These are phyloP conservation scores for Penicillium steckii DNA, from an alignment of 495 filamentous ascomycete species.

Conservation along the genomic window DNA sequence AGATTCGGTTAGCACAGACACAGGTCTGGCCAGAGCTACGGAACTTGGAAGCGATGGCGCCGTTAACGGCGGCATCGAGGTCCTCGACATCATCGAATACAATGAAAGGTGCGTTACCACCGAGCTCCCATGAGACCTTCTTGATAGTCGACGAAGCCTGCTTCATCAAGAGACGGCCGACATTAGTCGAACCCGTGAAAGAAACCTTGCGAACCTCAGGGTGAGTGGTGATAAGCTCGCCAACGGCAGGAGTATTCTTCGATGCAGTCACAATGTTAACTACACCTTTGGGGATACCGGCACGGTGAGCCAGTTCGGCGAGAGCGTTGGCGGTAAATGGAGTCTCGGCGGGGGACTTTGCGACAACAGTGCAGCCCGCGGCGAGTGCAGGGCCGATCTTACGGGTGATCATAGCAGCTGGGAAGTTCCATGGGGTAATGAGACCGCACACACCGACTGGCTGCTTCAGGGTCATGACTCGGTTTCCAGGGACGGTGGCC, in stretches of 20 bases:
- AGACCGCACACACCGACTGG: conserved; percentile 92
- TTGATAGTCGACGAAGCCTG: conserved; percentile 80
- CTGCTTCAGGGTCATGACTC: conserved; percentile 77
- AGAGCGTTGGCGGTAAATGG: conserved; percentile 81
- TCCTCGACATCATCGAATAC: conserved; percentile 86
- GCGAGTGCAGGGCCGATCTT: conserved; percentile 86
- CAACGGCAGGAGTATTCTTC: conserved; percentile 70
- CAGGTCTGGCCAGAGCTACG: conserved; percentile 86
- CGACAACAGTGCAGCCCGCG: conserved; percentile 80
- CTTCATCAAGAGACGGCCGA: conserved; percentile 87
- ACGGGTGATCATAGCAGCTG: conserved; percentile 87
- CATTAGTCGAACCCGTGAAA: conserved; percentile 83
- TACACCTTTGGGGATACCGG: conserved; percentile 81
- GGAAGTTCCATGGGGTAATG: conserved; percentile 98
- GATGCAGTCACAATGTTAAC: conserved; percentile 77
- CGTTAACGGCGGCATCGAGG: conserved; percentile 71
- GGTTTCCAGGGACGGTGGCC: conserved; percentile 63
- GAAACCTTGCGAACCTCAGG: conserved; percentile 77
- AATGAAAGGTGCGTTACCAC: conserved; percentile 91
- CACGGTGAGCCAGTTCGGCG: conserved; percentile 76
- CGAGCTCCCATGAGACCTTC: conserved; percentile 83
- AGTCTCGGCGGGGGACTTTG: conserved; percentile 83
- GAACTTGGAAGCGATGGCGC: conserved; percentile 79
- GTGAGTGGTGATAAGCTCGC: conserved; percentile 68
- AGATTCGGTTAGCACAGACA: conserved; percentile 86